These are phyloP conservation scores for Leccinum pachyderme DNA, from an alignment of 1,284 basidiomycete species.

Conservation along the genomic window DNA sequence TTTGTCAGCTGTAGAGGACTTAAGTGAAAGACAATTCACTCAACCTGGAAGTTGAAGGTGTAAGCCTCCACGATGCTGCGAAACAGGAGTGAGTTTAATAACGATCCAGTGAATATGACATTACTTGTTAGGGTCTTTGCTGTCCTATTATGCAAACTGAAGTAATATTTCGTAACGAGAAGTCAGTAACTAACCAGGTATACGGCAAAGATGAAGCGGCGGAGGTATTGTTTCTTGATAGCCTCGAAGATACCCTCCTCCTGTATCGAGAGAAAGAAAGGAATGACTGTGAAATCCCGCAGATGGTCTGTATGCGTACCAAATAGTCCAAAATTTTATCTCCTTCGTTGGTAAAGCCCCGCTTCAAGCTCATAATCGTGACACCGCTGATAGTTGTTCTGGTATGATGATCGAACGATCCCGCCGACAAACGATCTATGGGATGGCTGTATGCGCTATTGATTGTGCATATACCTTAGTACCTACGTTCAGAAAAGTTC, in stretches of 20 bases:
- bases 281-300: slow-evolving; percentile 4
- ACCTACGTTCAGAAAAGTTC: slow-evolving; percentile 71
- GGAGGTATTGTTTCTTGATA: slow-evolving; percentile 71
- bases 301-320: slow-evolving; percentile 42
- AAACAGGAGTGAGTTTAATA: slow-evolving; percentile 8
- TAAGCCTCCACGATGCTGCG: slow-evolving; percentile 78
- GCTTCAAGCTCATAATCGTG: slow-evolving; percentile 59
- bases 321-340: slow-evolving; percentile 77
- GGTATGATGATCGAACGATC: slow-evolving; percentile 24
- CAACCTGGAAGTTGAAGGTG: slow-evolving; percentile 77
- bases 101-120: slow-evolving; percentile 21
- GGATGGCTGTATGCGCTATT: background rate
- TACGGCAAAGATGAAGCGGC: slow-evolving; percentile 78
- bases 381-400: slow-evolving; percentile 27
- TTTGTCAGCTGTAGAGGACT: slow-evolving; percentile 3
- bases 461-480: background rate
- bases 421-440: slow-evolving; percentile 31
- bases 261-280: slow-evolving; percentile 35
- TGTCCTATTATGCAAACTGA: slow-evolving; percentile 48
- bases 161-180: background rate
- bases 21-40: background rate
- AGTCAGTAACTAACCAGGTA: slow-evolving; percentile 56
- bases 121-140: slow-evolving; percentile 76
- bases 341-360: slow-evolving; percentile 76
- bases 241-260: slow-evolving; percentile 82